Evolutionary conservation across 495 filamentous ascomycete species (phyloP).

Genomic region (Articulospora tetracladia): DNA sequence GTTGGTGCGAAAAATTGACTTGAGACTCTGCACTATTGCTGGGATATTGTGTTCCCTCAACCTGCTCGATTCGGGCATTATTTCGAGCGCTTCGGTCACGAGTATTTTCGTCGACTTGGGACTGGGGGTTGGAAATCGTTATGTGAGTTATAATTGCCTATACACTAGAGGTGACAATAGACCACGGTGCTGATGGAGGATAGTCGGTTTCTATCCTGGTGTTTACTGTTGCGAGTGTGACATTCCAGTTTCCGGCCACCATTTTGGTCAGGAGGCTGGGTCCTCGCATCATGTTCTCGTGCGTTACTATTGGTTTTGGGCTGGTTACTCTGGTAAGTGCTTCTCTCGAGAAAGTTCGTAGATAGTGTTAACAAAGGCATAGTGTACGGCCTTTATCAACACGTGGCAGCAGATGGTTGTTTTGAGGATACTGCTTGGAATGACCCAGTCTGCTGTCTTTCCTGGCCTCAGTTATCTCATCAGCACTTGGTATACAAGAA

Average conservation of each 20-base stretch:
- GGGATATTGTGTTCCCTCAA: conserved; percentile 70
- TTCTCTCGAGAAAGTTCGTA: neutral
- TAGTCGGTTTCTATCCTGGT: conserved; percentile 76
- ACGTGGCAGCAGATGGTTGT: conserved; percentile 74
- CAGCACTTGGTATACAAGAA: conserved; percentile 67
- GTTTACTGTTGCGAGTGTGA: conserved; percentile 71
- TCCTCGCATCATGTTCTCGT: conserved; percentile 63
- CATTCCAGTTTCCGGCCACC: conserved; percentile 72
- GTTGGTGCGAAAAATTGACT: conserved; percentile 63
- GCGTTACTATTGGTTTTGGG: conserved; percentile 66
- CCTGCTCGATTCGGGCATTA: conserved; percentile 70
- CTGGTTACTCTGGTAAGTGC: conserved; percentile 55
- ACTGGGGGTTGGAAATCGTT: conserved; percentile 38
- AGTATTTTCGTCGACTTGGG: conserved; percentile 66
- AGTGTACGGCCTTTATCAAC: conserved; percentile 63
- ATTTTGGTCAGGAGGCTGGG: conserved; percentile 65
- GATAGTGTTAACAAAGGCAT: neutral
- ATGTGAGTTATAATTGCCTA: conserved; percentile 17
- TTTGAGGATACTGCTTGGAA: conserved; percentile 66
- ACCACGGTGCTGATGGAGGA: conserved; percentile 41
- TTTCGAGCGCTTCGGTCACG: conserved; percentile 73
- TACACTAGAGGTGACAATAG: neutral
- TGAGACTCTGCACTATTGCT: conserved; percentile 72
- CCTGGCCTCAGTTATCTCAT: conserved; percentile 70
- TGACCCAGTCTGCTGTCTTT: conserved; percentile 65